These are phyloP conservation scores for Malus hybrid DNA, from an alignment of 331 rosid species.

Conservation along the genomic window DNA sequence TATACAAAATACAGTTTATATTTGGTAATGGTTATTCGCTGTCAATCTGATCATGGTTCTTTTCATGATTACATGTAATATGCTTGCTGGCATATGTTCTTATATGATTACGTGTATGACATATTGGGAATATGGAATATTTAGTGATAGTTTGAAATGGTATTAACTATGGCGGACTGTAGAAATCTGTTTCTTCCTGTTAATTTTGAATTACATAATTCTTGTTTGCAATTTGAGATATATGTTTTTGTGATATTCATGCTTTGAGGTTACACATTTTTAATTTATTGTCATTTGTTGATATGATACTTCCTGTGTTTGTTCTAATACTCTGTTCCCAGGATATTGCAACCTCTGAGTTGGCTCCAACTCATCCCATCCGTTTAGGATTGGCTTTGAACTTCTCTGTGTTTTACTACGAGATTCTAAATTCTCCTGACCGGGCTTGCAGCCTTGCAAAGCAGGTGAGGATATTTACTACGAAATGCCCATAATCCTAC, in stretches of 20 bases:
- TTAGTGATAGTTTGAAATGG: not conserved
- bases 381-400: constrained; percentile 62
- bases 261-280: not conserved
- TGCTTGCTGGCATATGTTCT: not conserved
- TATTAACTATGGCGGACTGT: not conserved
- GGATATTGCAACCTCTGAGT: constrained; percentile 24
- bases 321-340: not conserved
- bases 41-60: not conserved
- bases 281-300: not conserved
- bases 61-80: not conserved
- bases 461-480: constrained; percentile 23
- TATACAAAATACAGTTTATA: not conserved
- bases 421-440: constrained; percentile 47
- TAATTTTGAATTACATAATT: not conserved
- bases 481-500: not conserved
- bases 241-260: not conserved
- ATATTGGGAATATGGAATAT: not conserved
- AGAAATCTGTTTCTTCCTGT: not conserved
- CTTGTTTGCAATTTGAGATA: not conserved
- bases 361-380: constrained; percentile 49
- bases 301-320: not conserved
- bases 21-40: not conserved
- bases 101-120: not conserved
- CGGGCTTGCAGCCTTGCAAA: constrained; percentile 59
- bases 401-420: constrained; percentile 55